Evolutionary conservation across 2,329 filamentous ascomycete species (phyloP).

Genomic region (Neurospora sp.): DNA sequence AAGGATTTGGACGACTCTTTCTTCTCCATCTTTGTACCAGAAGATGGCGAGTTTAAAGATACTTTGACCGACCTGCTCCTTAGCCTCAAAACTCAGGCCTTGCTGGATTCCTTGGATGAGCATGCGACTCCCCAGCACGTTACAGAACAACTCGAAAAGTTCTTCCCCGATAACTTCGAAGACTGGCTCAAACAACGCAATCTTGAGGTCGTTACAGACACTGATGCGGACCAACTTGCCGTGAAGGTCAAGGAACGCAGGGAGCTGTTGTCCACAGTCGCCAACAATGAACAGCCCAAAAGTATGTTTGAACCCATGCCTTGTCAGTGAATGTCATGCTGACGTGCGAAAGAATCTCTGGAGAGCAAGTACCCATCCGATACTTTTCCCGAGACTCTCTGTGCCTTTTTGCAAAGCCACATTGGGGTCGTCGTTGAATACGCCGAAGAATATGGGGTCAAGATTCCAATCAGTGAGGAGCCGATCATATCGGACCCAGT

Average conservation of each 20-base stretch:
- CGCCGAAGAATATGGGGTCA: slow-evolving; percentile 27
- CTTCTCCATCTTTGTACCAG: slow-evolving; percentile 31
- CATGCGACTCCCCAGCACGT: slow-evolving; percentile 32
- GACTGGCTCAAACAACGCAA: slow-evolving; percentile 30
- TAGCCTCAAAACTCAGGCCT: slow-evolving; percentile 36
- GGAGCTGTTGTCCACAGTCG: slow-evolving; percentile 39
- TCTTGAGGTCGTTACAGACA: slow-evolving; percentile 40
- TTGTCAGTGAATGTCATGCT: not conserved
- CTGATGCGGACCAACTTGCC: slow-evolving; percentile 38
- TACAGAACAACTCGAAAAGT: slow-evolving; percentile 40
- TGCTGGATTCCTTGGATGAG: slow-evolving; percentile 44
- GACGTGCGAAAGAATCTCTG: slow-evolving; percentile 21
- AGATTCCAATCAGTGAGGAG: slow-evolving; percentile 25
- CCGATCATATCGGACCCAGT: not conserved
- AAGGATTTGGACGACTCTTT: slow-evolving; percentile 35
- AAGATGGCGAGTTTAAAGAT: slow-evolving; percentile 27
- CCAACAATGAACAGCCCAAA: slow-evolving; percentile 36
- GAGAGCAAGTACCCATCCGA: slow-evolving; percentile 30
- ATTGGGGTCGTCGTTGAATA: slow-evolving; percentile 25
- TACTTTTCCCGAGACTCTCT: slow-evolving; percentile 25
- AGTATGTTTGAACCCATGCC: slow-evolving; percentile 12
- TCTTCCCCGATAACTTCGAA: slow-evolving; percentile 47
- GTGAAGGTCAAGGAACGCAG: slow-evolving; percentile 31
- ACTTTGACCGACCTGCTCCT: slow-evolving; percentile 33
- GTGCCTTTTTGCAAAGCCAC: slow-evolving; percentile 22